These are phyloP conservation scores for Santalum album DNA, from an alignment of 164 flowering plant species.

Conservation along the genomic window DNA sequence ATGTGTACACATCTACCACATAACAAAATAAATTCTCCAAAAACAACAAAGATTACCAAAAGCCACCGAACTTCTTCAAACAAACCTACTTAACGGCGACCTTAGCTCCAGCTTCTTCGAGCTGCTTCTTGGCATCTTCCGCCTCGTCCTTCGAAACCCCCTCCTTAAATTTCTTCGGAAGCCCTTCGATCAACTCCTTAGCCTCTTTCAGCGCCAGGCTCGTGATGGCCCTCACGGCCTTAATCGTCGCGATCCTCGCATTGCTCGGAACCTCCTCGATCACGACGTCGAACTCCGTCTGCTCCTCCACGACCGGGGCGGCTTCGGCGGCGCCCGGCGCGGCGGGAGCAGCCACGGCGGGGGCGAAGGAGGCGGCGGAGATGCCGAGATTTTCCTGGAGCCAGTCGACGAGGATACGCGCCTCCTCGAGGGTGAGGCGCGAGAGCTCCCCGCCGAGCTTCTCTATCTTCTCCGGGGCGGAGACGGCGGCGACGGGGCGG, in stretches of 20 bases:
- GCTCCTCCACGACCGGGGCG: slow-evolving; percentile 65
- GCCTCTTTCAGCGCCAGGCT: slow-evolving; percentile 92
- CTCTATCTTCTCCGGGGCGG: slow-evolving; percentile 38
- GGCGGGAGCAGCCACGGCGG: slow-evolving; percentile 50
- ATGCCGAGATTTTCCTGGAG: slow-evolving; percentile 91
- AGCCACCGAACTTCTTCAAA: no score
- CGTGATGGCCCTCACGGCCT: slow-evolving; percentile 81
- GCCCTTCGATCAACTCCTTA: slow-evolving; percentile 85
- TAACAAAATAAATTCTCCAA: no score
- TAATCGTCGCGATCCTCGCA: slow-evolving; percentile 77
- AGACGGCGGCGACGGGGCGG: background rate
- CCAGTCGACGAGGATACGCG: slow-evolving; percentile 58
- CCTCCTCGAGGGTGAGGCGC: slow-evolving; percentile 59
- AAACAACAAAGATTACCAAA: no score
- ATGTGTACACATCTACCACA: no score
- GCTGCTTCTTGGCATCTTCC: slow-evolving; percentile 89
- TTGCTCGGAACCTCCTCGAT: slow-evolving; percentile 88
- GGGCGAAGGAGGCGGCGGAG: slow-evolving; percentile 81
- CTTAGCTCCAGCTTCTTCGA: slow-evolving; percentile 93
- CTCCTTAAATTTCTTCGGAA: slow-evolving; percentile 92
- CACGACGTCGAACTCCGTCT: slow-evolving; percentile 92
- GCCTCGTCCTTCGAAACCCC: slow-evolving; percentile 84
- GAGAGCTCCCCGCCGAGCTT: slow-evolving; percentile 50
- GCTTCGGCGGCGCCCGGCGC: slow-evolving; percentile 36
- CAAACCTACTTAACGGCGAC: slow-evolving; percentile 38